Percentiles rank a stretch among this genome's conserved stretches.
phyloP scores from a whole-genome alignment of 495 filamentous ascomycete genomes.

The Astrothelium subdiscretum region DNA sequence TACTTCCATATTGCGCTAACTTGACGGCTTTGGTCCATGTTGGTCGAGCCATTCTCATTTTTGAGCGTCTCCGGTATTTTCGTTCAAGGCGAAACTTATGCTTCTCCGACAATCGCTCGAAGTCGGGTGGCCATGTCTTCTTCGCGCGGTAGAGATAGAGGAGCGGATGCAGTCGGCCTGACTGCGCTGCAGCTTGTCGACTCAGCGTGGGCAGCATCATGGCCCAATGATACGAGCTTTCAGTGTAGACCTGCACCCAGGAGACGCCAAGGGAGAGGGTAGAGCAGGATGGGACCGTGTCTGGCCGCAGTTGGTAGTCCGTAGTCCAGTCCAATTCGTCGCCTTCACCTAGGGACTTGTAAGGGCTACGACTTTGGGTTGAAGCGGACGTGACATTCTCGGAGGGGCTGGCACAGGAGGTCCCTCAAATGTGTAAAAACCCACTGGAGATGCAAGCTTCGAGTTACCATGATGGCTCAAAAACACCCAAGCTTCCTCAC shows the following conservation, averaged over 20 bases:
- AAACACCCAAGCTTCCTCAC: too few relatives aligned
- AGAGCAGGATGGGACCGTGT: neutral
- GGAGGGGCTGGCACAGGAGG: too few relatives aligned
- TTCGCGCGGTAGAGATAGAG: constrained; percentile 60
- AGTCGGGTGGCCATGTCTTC: constrained; percentile 86
- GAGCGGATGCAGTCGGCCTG: constrained; percentile 15
- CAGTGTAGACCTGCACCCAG: neutral
- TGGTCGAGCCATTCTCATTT: constrained; percentile 63
- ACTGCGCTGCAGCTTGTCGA: constrained; percentile 23
- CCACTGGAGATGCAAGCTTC: too few relatives aligned
- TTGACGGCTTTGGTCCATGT: constrained; percentile 60
- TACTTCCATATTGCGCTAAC: constrained; percentile 55
- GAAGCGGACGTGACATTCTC: too few relatives aligned
- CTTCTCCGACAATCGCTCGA: constrained; percentile 62
- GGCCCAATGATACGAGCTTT: neutral
- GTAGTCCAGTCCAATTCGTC: too few relatives aligned
- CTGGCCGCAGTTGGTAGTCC: neutral
- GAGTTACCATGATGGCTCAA: too few relatives aligned
- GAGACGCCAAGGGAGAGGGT: too few relatives aligned
- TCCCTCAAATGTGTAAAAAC: too few relatives aligned
- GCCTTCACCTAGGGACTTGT: too few relatives aligned
- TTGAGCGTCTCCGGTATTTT: constrained; percentile 36
- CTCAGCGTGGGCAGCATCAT: constrained; percentile 36
- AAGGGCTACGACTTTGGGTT: too few relatives aligned
- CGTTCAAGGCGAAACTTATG: constrained; percentile 79